Percentiles rank a stretch among this genome's conserved stretches.
These are phyloP conservation scores for Scopulariopsis brevicaulis DNA, from an alignment of 2,329 filamentous ascomycete genomes.

Conservation along the genomic window DNA sequence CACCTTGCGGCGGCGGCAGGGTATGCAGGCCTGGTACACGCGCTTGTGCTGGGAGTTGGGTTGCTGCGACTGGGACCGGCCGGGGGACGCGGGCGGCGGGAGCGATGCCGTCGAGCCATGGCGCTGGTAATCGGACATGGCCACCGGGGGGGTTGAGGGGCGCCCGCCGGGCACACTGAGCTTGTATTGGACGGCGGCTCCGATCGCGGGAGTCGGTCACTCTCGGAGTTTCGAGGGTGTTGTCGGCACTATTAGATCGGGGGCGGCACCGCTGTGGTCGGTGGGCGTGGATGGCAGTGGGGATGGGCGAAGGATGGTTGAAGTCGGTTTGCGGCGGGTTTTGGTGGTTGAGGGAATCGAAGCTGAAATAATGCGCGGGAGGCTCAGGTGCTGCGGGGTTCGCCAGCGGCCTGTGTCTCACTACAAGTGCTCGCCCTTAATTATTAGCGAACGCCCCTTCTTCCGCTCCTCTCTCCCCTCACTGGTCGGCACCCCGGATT, in stretches of 20 bases:
- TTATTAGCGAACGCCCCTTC: background rate
- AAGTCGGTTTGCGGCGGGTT: slow-evolving; percentile 9
- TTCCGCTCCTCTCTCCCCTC: background rate
- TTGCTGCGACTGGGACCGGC: slow-evolving; percentile 1
- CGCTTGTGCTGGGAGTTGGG: slow-evolving; percentile 38
- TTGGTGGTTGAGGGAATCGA: slow-evolving; percentile 5
- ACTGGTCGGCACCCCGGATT: background rate
- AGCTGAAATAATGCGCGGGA: background rate
- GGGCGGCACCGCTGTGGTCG: background rate
- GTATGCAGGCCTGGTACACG: slow-evolving; percentile 53
- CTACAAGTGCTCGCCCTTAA: background rate
- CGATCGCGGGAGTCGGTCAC: background rate
- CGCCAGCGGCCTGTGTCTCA: background rate
- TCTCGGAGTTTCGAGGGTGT: slow-evolving; percentile 1
- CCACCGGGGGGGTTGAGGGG: background rate
- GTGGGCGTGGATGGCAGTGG: background rate
- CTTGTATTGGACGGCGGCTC: background rate
- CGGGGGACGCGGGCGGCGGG: background rate
- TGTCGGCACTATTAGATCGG: background rate
- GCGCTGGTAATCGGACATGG: slow-evolving; percentile 1
- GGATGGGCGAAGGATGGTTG: background rate
- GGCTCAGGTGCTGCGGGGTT: slow-evolving; percentile 2
- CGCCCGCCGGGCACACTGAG: background rate
- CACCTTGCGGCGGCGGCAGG: slow-evolving; percentile 50
- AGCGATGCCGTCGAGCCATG: slow-evolving; percentile 1